These are phyloP conservation scores for Clonostachys rhizophaga DNA, from an alignment of 2,329 filamentous ascomycete species.

Conservation along the genomic window DNA sequence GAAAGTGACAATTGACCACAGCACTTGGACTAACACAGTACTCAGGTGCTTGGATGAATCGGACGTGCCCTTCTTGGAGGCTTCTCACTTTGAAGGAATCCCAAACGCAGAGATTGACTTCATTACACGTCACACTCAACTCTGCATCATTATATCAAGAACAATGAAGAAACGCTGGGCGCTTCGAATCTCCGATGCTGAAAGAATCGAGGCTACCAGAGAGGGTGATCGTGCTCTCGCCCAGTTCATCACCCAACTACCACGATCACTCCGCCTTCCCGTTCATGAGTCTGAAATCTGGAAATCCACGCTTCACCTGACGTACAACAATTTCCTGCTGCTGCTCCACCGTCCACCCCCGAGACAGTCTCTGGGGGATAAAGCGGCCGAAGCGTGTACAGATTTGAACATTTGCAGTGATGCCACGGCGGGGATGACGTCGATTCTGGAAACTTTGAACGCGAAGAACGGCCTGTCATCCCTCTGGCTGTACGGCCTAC, in stretches of 20 bases:
- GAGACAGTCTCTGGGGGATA: slow-evolving; percentile 2
- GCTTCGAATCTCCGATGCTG: slow-evolving; percentile 7
- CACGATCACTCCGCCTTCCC: slow-evolving; percentile 14
- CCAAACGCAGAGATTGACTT: slow-evolving; percentile 31
- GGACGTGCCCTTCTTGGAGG: slow-evolving; percentile 37
- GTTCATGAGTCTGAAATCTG: slow-evolving; percentile 13
- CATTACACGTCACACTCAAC: slow-evolving; percentile 39
- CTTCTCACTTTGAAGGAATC: slow-evolving; percentile 36
- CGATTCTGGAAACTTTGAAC: slow-evolving; percentile 20
- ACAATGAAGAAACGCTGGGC: slow-evolving; percentile 11
- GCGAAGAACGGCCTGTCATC: slow-evolving; percentile 10
- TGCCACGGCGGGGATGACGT: slow-evolving; percentile 15
- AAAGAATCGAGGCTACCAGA: slow-evolving; percentile 15
- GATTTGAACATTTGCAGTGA: slow-evolving; percentile 22
- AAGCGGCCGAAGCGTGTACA: slow-evolving; percentile 3
- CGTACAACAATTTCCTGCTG: slow-evolving; percentile 25
- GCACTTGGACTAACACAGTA: too few species aligned
- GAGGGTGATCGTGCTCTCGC: slow-evolving; percentile 22
- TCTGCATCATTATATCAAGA: slow-evolving; percentile 44
- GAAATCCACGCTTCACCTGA: slow-evolving; percentile 23
- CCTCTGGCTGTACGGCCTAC: slow-evolving; percentile 19
- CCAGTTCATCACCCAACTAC: slow-evolving; percentile 18
- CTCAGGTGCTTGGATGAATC: slow-evolving; percentile 40
- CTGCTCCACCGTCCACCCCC: slow-evolving; percentile 23
- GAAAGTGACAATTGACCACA: neutral